phyloP scores from a whole-genome alignment of 2,329 filamentous ascomycete genomes.

The Monilinia laxa region DNA sequence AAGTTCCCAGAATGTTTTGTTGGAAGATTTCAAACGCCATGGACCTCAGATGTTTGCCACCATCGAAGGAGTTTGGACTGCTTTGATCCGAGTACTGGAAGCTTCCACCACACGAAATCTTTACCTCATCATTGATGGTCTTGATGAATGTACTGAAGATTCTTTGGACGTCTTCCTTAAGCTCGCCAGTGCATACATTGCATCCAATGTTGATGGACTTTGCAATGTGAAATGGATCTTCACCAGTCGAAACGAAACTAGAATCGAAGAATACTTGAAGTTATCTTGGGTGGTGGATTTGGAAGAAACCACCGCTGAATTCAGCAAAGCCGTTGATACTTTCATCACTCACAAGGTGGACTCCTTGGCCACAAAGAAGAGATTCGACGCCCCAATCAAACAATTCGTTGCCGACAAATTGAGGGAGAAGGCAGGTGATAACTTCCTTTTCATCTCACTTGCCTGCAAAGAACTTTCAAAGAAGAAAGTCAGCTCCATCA shows the following conservation, averaged over 20 bases:
- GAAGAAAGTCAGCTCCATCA: constrained; percentile 20
- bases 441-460: constrained; percentile 21
- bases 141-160: constrained; percentile 23
- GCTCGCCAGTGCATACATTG: constrained; percentile 19
- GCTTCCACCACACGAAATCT: constrained; percentile 20
- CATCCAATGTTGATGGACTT: constrained; percentile 14
- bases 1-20: constrained; percentile 16
- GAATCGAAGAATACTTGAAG: constrained; percentile 21
- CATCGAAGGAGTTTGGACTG: constrained; percentile 21
- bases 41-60: constrained; percentile 21
- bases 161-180: constrained; percentile 19
- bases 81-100: constrained; percentile 19
- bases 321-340: constrained; percentile 10
- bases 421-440: constrained; percentile 15
- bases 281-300: constrained; percentile 19
- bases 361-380: constrained; percentile 15
- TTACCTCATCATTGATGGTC: constrained; percentile 24
- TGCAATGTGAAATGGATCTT: constrained; percentile 26
- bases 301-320: constrained; percentile 12
- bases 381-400: constrained; percentile 21
- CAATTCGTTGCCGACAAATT: constrained; percentile 21
- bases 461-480: constrained; percentile 23
- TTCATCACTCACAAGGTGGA: constrained; percentile 20
- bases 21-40: constrained; percentile 22
- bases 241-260: constrained; percentile 22